phyloP scores from a whole-genome alignment of 805 yeast genomes.

The Cyberlindnera nakhonratchasimensis region DNA sequence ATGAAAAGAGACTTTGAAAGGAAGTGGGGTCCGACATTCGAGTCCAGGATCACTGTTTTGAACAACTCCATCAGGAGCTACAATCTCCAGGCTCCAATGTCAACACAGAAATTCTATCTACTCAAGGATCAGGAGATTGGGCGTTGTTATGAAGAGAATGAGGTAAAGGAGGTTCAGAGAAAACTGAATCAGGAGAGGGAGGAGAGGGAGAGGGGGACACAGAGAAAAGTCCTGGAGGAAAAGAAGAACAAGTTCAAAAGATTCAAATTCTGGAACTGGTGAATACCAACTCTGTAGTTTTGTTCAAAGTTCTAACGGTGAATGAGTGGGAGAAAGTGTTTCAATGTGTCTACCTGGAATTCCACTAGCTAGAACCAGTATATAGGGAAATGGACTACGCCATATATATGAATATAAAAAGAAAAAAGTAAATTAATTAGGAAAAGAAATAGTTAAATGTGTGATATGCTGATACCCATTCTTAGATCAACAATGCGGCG shows the following conservation, averaged over 20 bases:
- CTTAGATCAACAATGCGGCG: slow-evolving; percentile 7
- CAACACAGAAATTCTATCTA: slow-evolving; percentile 56
- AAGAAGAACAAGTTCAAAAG: background rate
- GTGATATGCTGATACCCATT: too few relatives aligned
- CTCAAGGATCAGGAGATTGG: slow-evolving; percentile 41
- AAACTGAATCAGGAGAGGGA: too few relatives aligned
- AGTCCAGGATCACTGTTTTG: slow-evolving; percentile 35
- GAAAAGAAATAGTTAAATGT: background rate
- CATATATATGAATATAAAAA: too few relatives aligned
- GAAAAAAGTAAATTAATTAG: background rate
- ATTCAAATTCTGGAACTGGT: slow-evolving; percentile 7
- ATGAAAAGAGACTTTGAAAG: slow-evolving; percentile 20
- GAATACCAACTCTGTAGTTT: too few relatives aligned
- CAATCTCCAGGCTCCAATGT: slow-evolving; percentile 59
- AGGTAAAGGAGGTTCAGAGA: slow-evolving; percentile 16
- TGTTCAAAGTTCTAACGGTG: too few relatives aligned
- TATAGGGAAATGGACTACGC: too few relatives aligned
- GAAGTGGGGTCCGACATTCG: slow-evolving; percentile 22
- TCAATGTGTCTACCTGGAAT: too few relatives aligned
- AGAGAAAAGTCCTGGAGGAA: background rate
- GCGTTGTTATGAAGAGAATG: slow-evolving; percentile 35
- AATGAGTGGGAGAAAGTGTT: too few relatives aligned
- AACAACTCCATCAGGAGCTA: slow-evolving; percentile 54
- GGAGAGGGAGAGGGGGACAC: background rate
- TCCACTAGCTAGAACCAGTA: too few relatives aligned